Evolutionary conservation across 352 stramenopile species (phyloP).

Genomic region (Phytophthora lateralis): DNA sequence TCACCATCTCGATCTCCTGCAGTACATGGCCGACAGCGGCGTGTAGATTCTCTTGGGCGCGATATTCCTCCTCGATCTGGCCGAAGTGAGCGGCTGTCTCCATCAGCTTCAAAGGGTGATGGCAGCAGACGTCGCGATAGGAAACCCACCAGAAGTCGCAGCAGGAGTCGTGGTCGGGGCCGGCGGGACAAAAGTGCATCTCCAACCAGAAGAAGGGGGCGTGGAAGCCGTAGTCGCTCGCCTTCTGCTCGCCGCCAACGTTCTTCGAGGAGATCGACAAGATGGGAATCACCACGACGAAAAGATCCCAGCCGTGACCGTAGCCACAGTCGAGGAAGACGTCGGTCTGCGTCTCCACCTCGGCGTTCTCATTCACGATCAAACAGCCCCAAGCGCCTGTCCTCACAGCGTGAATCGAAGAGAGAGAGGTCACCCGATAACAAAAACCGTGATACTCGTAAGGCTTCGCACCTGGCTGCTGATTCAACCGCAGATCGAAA

Average conservation of each 20-base stretch:
- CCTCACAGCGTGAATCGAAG: constrained; percentile 13
- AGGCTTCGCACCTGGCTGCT: background rate
- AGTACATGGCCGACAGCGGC: constrained; percentile 21
- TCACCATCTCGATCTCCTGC: constrained; percentile 13
- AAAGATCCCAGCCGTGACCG: constrained; percentile 5
- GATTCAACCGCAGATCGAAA: constrained; percentile 3
- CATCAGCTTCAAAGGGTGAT: constrained; percentile 7
- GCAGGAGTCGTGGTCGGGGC: constrained; percentile 12
- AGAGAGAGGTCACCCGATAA: constrained; percentile 2
- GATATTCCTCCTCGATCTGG: constrained; percentile 25
- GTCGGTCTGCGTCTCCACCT: constrained; percentile 10
- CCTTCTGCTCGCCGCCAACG: constrained; percentile 16
- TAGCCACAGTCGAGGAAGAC: constrained; percentile 8
- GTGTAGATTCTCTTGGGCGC: constrained; percentile 39
- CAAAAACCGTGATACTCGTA: constrained; percentile 3
- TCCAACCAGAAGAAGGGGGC: constrained; percentile 13
- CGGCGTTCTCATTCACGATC: constrained; percentile 37
- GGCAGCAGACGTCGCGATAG: constrained; percentile 12
- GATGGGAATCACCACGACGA: constrained; percentile 22
- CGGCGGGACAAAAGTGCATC: constrained; percentile 11
- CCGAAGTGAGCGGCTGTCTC: constrained; percentile 11
- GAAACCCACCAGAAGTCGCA: constrained; percentile 13
- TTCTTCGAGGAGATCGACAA: constrained; percentile 27
- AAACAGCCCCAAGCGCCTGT: constrained; percentile 13
- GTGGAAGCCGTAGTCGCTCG: constrained; percentile 28